Evolutionary conservation across 306 rosid genomes (phyloP).

Genomic region (Ceratonia siliqua): DNA sequence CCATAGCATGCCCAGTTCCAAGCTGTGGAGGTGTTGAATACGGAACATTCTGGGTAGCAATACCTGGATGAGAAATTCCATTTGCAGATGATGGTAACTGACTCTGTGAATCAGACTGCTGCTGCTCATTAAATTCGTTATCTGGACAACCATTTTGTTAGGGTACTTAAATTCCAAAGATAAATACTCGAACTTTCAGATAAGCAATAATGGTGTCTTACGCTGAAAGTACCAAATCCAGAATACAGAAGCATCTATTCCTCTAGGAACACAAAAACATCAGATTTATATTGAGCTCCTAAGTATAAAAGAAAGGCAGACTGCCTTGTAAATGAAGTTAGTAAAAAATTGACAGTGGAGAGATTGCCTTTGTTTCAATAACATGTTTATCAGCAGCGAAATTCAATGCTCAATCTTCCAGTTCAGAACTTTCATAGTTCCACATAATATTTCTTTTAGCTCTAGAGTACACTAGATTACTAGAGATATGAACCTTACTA

Average conservation of each 20-base stretch:
- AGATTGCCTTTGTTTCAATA: background rate
- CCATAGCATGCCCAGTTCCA: slow-evolving; percentile 84
- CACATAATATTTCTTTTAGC: background rate
- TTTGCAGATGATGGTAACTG: slow-evolving; percentile 57
- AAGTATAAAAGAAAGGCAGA: background rate
- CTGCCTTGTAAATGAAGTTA: background rate
- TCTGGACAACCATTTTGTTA: slow-evolving; percentile 52
- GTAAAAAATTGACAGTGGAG: background rate
- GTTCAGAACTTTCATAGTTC: background rate
- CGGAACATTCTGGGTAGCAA: slow-evolving; percentile 54
- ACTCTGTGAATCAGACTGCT: slow-evolving; percentile 58
- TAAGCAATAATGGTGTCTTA: background rate
- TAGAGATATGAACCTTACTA: too few species aligned
- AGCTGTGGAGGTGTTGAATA: slow-evolving; percentile 66
- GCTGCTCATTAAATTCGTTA: slow-evolving; percentile 68
- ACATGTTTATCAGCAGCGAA: too few species aligned
- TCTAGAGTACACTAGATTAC: background rate
- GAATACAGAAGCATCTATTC: slow-evolving; percentile 6
- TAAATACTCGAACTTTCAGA: slow-evolving; percentile 20
- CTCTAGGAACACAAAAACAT: slow-evolving; percentile 10
- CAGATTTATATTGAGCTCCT: slow-evolving; percentile 5
- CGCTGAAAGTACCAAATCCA: slow-evolving; percentile 8
- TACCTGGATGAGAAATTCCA: slow-evolving; percentile 58
- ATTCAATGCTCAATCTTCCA: background rate
- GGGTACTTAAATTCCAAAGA: slow-evolving; percentile 28